Evolutionary conservation across 164 flowering plant genomes (phyloP), one percentile per base, ranked within the genome.

Genomic region (Stephania yunnanensis): DNA sequence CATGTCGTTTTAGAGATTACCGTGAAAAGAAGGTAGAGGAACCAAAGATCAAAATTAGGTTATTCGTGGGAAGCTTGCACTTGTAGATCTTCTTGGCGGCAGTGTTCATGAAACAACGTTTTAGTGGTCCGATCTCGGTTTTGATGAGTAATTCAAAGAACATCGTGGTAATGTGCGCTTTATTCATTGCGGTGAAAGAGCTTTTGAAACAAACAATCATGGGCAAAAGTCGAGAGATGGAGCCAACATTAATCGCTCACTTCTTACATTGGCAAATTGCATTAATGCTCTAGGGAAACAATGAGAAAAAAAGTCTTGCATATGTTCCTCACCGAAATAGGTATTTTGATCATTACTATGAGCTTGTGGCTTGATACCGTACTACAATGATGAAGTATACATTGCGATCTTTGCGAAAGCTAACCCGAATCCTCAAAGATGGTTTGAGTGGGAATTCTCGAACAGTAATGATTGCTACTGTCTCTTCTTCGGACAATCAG

Each of bases 161-260:
- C 15, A 42, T 13, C 20, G 44, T 65, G 45, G 25, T 69, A n/a
- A 66, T 50, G 9, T 17, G 15, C 46, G 46, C 79, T 30, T 77
- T 36, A 45, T 77, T 71, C 71, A 76, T 19, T 80, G 78, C 84
- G 90, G 98, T 86, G 98, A 93, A 87, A 86, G 95, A 77, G 98
- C 98, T 77, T 86, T 91, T 75, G 98, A 93, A 82, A 89, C 98
- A 82, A 90, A 93, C 71, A 89, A 79, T 82, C 92, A 89, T 52
- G 98, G 98, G 71, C 92, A 93, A 80, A 92, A 93, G 82, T 83
- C 92, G 65, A 89, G 98, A 80, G 98, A 90, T 89, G 98, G 98
- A 70, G 95, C 97, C 76, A 92, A 91, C 74, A 93, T 93, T 71
- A 93, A 92, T 68, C 91, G 97, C 36, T 93, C 98, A 17, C 97